Evolutionary conservation across 371 early-diverging fungal species (phyloP), one percentile per base, ranked within the genome.

Genomic region (Saksenaea oblongispora): DNA sequence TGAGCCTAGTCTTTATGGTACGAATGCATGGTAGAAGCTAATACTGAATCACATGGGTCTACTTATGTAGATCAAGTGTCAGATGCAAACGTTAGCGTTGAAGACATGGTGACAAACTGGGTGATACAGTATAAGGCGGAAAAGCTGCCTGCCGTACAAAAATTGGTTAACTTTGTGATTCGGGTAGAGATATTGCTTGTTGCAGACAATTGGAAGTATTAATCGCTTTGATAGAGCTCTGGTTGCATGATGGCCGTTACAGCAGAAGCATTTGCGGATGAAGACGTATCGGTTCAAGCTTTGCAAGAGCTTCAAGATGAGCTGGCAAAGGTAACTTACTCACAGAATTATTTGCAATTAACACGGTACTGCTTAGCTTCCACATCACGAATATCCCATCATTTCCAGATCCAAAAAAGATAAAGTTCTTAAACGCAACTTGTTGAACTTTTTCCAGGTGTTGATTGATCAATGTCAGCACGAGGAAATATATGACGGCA

Each of bases 321-420:
- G 31, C 54, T 83, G 13, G 70, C 69, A n/a, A 69, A 77, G 63
- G 81, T 80, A 73, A 51, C 22, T 9, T 9, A 24, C 14, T 11
- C 4, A 53, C 5, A 28, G 17, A 10, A 10, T 51, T 27, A 13
- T 42, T 53, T 1, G 34, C 17, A 27, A 15, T 56, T 9, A 39
- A 10, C 34, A 11, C 22, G 14, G 31, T 17, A 62, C 24, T 34
- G 14, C 14, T 4, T 70, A 88, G 80, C 75, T 73, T 56, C 83
- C 84, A 2, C 62, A 74, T 51, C 82, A 80, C 35, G 92, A 91
- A 55, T 90, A 89, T 63, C 84, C 90, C 15, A 79, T 91, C 54
- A 75, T 85, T 42, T 86, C 88, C 1, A 85, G 78, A 62, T 64
- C 83, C 27, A 88, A 86, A 60, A 80, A 80, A 22, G 79, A 78